A percentile compares a stretch with the other conserved stretches of the same genome.
Evolutionary conservation across 140 eudicot genomes (phyloP).

Genomic region (Senecio squalidus): DNA sequence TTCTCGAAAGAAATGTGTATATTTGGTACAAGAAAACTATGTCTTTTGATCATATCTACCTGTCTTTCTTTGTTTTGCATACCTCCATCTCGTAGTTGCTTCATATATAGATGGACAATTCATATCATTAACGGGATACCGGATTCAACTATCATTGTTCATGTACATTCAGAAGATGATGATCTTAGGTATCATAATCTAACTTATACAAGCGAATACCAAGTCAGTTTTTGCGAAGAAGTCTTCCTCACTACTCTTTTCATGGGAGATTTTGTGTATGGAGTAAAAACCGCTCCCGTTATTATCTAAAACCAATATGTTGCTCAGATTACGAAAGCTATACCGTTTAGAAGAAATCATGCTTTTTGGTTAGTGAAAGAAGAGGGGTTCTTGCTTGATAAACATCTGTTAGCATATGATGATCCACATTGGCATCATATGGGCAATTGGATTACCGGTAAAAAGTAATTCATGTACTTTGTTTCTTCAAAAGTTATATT

Average conservation of each 20-base stretch:
- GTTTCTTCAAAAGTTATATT: no score
- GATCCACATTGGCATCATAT: no score
- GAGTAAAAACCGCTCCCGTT: background rate
- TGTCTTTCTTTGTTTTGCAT: background rate
- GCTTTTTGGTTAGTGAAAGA: background rate
- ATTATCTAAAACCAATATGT: background rate
- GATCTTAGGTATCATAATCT: background rate
- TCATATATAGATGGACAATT: background rate
- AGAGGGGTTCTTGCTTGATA: background rate
- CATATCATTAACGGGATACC: background rate
- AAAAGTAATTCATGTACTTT: no score
- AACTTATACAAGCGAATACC: background rate
- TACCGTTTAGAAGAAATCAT: background rate
- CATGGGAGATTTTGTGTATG: background rate
- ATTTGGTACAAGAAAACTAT: background rate
- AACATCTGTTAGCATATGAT: no score
- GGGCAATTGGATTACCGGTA: no score
- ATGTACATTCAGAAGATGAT: background rate
- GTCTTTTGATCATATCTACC: background rate
- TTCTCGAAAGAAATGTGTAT: no score
- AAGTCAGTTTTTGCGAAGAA: background rate
- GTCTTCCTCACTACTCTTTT: background rate
- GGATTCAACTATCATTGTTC: background rate
- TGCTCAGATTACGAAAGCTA: background rate
- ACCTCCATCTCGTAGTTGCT: background rate